These are phyloP conservation scores for Staphylotrichum longicolle DNA, from an alignment of 495 filamentous ascomycete genomes.

Conservation along the genomic window DNA sequence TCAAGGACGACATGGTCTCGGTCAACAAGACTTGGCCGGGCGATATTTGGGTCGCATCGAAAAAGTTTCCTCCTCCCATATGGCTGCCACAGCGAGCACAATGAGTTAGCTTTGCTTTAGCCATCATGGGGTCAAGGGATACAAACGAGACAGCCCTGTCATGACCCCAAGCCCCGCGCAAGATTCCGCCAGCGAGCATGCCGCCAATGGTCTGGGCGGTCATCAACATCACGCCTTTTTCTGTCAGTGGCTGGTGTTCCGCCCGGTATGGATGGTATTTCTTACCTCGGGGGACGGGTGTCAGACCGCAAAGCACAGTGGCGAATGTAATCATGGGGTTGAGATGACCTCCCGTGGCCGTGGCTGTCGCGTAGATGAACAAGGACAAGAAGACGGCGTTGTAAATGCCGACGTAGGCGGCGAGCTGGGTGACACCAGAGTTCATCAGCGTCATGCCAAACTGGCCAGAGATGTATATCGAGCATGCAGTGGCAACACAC, in stretches of 20 bases:
- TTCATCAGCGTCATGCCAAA: constrained; percentile 32
- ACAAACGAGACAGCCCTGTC: constrained; percentile 27
- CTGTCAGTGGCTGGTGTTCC: not conserved
- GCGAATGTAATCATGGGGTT: constrained; percentile 54
- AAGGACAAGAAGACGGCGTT: constrained; percentile 48
- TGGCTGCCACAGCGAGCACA: not conserved
- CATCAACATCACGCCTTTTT: constrained; percentile 43
- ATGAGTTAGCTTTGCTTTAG: not conserved
- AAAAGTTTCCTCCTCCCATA: constrained; percentile 38
- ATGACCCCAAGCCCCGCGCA: constrained; percentile 37
- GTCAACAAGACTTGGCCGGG: constrained; percentile 42
- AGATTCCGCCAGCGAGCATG: constrained; percentile 44
- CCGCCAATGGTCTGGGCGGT: constrained; percentile 44
- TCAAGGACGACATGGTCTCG: constrained; percentile 46
- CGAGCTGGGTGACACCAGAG: constrained; percentile 30
- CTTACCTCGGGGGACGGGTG: constrained; percentile 45
- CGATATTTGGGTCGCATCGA: constrained; percentile 25
- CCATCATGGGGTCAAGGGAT: not conserved
- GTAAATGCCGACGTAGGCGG: constrained; percentile 42
- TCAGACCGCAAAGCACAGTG: constrained; percentile 51
- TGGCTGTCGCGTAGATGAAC: constrained; percentile 52
- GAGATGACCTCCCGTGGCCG: constrained; percentile 52
- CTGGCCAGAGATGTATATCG: constrained; percentile 32
- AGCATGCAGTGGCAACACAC: constrained; percentile 24
- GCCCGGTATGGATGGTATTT: not conserved